phyloP scores from a whole-genome alignment of 2,329 filamentous ascomycete genomes.

The Neopestalotiopsis sp. region DNA sequence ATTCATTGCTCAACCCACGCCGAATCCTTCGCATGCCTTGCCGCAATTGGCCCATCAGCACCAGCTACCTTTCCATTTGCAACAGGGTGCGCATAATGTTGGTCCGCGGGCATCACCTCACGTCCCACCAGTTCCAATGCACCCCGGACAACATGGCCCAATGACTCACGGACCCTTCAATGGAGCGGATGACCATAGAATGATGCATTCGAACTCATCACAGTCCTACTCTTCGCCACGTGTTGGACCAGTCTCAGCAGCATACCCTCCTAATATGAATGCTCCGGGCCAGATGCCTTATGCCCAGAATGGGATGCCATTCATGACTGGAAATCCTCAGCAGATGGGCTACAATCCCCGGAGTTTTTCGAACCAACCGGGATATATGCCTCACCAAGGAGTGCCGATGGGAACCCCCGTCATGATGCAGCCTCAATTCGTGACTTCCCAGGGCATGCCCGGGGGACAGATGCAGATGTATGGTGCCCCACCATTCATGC shows the following conservation, averaged over 20 bases:
- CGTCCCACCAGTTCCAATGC: conserved; percentile 79
- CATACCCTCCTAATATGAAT: conserved; percentile 71
- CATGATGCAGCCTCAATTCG: conserved; percentile 83
- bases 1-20: conserved; percentile 67
- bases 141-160: conserved; percentile 73
- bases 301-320: conserved; percentile 73
- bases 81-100: conserved; percentile 72
- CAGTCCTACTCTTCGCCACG: conserved; percentile 88
- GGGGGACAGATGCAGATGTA: conserved; percentile 83
- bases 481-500: conserved; percentile 70
- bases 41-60: conserved; percentile 81
- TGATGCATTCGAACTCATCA: conserved; percentile 84
- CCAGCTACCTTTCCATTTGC: conserved; percentile 82
- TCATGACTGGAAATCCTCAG: conserved; percentile 72
- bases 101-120: conserved; percentile 74
- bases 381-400: conserved; percentile 74
- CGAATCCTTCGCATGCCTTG: conserved; percentile 71
- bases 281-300: conserved; percentile 74
- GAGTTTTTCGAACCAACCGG: conserved; percentile 72
- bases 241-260: conserved; percentile 71
- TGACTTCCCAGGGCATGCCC: conserved; percentile 74
- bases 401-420: conserved; percentile 76
- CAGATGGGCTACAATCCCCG: conserved; percentile 69
- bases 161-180: conserved; percentile 70
- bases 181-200: conserved; percentile 81